Evolutionary conservation across 1,284 basidiomycete genomes (phyloP), one percentile per base, ranked within the genome.

Genomic region (Fistulina hepatica): DNA sequence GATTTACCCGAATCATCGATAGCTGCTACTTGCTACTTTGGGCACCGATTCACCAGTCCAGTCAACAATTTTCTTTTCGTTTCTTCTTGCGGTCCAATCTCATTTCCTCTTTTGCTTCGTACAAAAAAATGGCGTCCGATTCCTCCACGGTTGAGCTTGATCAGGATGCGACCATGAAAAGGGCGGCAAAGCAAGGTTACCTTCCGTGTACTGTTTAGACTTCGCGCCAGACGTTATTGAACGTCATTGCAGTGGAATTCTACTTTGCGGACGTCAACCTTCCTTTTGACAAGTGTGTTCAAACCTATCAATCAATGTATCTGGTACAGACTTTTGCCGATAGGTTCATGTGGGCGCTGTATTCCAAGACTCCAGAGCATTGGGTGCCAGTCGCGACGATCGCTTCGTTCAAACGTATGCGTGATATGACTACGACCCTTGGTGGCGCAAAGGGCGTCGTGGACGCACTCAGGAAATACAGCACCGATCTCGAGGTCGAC

Each of bases 261-360:
- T 98, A 98, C 70, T 93, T 98, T 62, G 85, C 85, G 36, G 90
- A 95, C 61, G 77, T 91, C 21, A 98, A 98, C 64, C 73, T 98
- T 34, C 94, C 95, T 10, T 93, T 81, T 52, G 95, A 97, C 75
- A 92, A 86, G 80, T 81, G 50, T 32, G 68, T 54, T 33, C 17
- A 32, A 21, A 12, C 26, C 5, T 12, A 17, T 34, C 24, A 12
- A 21, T 21, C 13, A 25, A 16, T 21, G 21, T 19, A 16, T 40
- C 25, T 36, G 27, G 15, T 12, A 33, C 32, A 12, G 30, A 35
- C 21, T 46, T 12, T 27, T 10, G 19, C 11, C 15, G 34, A 20
- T 33, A 94, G 91, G 63, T 97, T 95, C 69, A 91, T 97, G 79
- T 97, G 90, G 83, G 78, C 81, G 8, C 61, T 93, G 35, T 79